These are phyloP conservation scores for Chimonanthus praecox DNA, from an alignment of 164 flowering plant species.

Conservation along the genomic window DNA sequence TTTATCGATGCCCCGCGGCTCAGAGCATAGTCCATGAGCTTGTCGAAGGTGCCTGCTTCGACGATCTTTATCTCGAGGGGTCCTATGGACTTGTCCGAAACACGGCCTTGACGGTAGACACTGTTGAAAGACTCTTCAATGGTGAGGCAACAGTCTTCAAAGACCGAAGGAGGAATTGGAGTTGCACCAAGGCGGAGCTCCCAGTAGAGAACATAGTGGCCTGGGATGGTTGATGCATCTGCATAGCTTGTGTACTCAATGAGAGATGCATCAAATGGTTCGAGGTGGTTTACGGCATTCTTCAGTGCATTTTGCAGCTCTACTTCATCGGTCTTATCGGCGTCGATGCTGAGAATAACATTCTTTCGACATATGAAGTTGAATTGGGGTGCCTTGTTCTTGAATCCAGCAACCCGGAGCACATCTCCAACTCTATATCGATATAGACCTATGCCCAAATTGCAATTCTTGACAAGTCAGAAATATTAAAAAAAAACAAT, in stretches of 20 bases:
- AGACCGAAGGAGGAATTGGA: conserved; percentile 70
- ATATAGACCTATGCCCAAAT: conserved; percentile 53
- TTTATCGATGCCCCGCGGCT: conserved; percentile 88
- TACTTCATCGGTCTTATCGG: conserved; percentile 94
- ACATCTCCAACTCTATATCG: conserved; percentile 92
- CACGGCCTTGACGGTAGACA: conserved; percentile 85
- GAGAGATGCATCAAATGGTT: conserved; percentile 64
- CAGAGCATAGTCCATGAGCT: conserved; percentile 96
- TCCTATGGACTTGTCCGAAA: conserved; percentile 75
- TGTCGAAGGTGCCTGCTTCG: conserved; percentile 78
- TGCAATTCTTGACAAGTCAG: neutral
- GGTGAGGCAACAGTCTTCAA: conserved; percentile 82
- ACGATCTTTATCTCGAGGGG: conserved; percentile 89
- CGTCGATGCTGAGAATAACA: conserved; percentile 87
- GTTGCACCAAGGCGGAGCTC: conserved; percentile 63
- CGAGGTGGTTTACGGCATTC: conserved; percentile 60
- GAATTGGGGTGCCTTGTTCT: conserved; percentile 97
- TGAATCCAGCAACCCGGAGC: conserved; percentile 84
- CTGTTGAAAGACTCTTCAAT: conserved; percentile 84
- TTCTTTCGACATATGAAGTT: conserved; percentile 84
- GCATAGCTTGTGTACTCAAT: conserved; percentile 93
- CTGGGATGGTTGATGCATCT: conserved; percentile 62
- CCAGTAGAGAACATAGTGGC: conserved; percentile 93
- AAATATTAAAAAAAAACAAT: neutral
- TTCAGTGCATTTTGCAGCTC: conserved; percentile 86